These are phyloP conservation scores for Rhododendron molle DNA, from an alignment of 148 eudicot genomes.

Conservation along the genomic window DNA sequence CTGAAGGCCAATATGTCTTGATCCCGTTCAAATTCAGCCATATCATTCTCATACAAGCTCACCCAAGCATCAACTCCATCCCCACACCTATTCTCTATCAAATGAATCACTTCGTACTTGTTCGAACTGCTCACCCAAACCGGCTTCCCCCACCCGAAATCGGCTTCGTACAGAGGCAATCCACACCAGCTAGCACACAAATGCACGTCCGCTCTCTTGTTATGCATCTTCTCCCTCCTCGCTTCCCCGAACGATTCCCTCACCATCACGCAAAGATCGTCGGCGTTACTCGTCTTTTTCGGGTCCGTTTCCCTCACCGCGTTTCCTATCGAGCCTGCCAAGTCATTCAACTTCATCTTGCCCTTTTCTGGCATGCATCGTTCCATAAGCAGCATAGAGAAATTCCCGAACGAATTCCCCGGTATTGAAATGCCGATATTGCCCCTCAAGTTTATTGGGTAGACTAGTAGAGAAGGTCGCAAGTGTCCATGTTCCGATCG, in stretches of 20 bases:
- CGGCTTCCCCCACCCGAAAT: slow-evolving; percentile 37
- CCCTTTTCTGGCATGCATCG: not conserved
- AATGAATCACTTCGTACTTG: not conserved
- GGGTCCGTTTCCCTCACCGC: not conserved
- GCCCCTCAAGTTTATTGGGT: slow-evolving; percentile 18
- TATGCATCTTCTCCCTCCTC: not conserved
- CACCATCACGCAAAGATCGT: slow-evolving; percentile 8
- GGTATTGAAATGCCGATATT: not conserved
- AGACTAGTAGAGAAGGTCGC: slow-evolving; percentile 1
- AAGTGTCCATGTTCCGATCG: slow-evolving; percentile 5
- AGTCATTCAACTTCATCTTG: not conserved
- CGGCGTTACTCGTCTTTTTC: not conserved
- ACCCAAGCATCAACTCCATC: slow-evolving; percentile 36
- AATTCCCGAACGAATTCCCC: slow-evolving; percentile 19
- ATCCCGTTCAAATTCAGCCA: slow-evolving; percentile 15
- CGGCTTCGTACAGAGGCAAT: slow-evolving; percentile 20
- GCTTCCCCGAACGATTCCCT: not conserved
- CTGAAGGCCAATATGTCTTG: slow-evolving; percentile 3
- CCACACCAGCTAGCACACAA: slow-evolving; percentile 24
- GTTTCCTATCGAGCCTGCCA: slow-evolving; percentile 1
- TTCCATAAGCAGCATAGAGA: not conserved
- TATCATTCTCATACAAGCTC: slow-evolving; percentile 15
- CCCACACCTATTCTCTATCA: slow-evolving; percentile 2
- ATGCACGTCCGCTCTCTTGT: not conserved
- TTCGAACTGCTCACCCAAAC: slow-evolving; percentile 21